These are phyloP conservation scores for Trichosporon sp. DNA, from an alignment of 1,284 basidiomycete genomes.

Conservation along the genomic window DNA sequence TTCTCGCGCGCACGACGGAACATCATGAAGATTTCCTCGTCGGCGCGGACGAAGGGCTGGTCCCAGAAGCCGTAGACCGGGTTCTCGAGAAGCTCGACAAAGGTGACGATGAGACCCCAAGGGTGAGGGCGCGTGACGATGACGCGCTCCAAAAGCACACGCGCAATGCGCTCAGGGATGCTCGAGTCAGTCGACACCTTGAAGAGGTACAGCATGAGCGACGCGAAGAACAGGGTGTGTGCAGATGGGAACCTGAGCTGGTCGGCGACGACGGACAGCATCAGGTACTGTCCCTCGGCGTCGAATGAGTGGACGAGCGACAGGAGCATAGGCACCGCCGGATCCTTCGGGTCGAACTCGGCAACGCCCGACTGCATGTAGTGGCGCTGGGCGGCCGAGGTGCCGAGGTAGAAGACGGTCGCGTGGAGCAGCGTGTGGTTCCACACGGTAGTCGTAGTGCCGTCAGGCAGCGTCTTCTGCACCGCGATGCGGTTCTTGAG, in stretches of 20 bases:
- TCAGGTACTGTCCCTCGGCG: slow-evolving; percentile 89
- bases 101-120: slow-evolving; percentile 91
- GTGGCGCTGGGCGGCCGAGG: slow-evolving; percentile 74
- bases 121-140: slow-evolving; percentile 91
- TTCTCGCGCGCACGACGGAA: slow-evolving; percentile 31
- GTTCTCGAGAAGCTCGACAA: slow-evolving; percentile 63
- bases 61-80: slow-evolving; percentile 47
- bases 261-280: slow-evolving; percentile 81
- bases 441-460: slow-evolving; percentile 61
- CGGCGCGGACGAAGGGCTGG: slow-evolving; percentile 43
- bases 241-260: slow-evolving; percentile 94
- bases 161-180: slow-evolving; percentile 84
- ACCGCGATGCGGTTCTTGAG: slow-evolving; percentile 71
- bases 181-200: slow-evolving; percentile 20
- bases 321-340: slow-evolving; percentile 73
- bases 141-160: slow-evolving; percentile 86
- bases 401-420: slow-evolving; percentile 89
- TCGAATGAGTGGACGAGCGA: slow-evolving; percentile 78
- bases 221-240: slow-evolving; percentile 95
- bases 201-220: slow-evolving; percentile 81
- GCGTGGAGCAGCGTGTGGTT: slow-evolving; percentile 85
- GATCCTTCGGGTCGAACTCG: slow-evolving; percentile 71
- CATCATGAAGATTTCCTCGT: slow-evolving; percentile 43
- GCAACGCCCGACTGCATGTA: slow-evolving; percentile 71
- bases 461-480: slow-evolving; percentile 52